These are phyloP conservation scores for Breviolum minutum DNA, from an alignment of 73 alveolate genomes.

Conservation along the genomic window DNA sequence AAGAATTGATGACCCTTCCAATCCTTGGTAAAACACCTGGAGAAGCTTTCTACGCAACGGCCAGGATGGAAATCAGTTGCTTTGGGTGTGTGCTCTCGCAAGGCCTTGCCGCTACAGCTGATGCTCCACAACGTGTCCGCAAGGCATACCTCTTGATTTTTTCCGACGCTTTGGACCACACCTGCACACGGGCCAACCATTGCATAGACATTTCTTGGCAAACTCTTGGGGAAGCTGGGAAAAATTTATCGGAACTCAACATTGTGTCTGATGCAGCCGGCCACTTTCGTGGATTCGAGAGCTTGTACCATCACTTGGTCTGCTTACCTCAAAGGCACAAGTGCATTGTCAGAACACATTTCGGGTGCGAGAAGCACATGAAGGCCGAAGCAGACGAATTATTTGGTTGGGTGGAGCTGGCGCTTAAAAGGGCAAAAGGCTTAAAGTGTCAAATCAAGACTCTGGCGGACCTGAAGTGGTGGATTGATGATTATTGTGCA, in stretches of 20 bases:
- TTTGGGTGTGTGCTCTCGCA: neutral
- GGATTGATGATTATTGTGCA: neutral
- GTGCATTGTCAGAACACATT: neutral
- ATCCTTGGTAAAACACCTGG: neutral
- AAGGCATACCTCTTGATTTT: neutral
- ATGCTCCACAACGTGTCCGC: neutral
- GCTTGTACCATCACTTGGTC: constrained; percentile 10
- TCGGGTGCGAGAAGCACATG: neutral
- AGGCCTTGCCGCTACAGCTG: neutral
- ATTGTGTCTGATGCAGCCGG: neutral
- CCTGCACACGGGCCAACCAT: neutral
- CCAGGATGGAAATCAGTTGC: neutral
- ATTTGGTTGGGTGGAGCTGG: constrained; percentile 2
- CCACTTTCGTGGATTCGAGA: neutral
- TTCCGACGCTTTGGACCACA: neutral
- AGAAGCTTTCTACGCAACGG: neutral
- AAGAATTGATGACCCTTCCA: constrained; percentile 20
- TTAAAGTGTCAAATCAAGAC: neutral
- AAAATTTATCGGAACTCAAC: neutral
- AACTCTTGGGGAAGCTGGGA: neutral
- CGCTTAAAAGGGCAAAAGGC: neutral
- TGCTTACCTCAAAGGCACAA: neutral
- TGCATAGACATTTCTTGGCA: neutral
- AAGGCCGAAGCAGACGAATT: neutral
- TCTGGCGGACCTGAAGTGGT: neutral